Conservation (phyloP, 352 stramenopile genomes). For the Globisporangium alternatum region DNA sequence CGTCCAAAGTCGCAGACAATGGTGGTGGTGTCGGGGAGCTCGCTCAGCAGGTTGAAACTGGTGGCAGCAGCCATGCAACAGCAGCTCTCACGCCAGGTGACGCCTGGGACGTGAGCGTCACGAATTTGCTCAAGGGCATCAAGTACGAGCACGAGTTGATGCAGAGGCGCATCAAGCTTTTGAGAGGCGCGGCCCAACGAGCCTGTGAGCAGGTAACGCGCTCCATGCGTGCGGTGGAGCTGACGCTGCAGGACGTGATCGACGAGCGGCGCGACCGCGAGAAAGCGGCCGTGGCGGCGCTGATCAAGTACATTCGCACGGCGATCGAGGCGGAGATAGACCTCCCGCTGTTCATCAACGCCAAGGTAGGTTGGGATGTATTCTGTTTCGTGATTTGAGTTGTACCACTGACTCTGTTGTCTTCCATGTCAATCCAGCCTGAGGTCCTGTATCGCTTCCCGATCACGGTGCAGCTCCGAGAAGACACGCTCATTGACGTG, state of each 20-base stretch:
- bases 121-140: constrained; percentile 57
- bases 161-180: constrained; percentile 39
- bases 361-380: constrained; percentile 34
- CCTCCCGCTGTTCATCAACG: constrained; percentile 57
- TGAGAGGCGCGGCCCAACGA: constrained; percentile 41
- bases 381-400: neutral
- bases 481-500: constrained; percentile 53
- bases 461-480: constrained; percentile 41
- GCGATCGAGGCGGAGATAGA: constrained; percentile 60
- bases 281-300: constrained; percentile 34
- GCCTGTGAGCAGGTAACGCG: constrained; percentile 45
- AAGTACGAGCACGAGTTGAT: constrained; percentile 62
- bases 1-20: constrained; percentile 7
- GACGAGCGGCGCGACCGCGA: constrained; percentile 45
- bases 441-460: constrained; percentile 53
- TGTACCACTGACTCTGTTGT: neutral
- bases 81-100: constrained; percentile 5
- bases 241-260: constrained; percentile 40
- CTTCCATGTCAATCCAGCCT: constrained; percentile 26
- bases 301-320: constrained; percentile 46
- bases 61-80: neutral
- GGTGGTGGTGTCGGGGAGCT: neutral
- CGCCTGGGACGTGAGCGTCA: constrained; percentile 26
- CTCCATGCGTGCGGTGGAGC: constrained; percentile 47
- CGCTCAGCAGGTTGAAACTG: neutral